Evolutionary conservation across 176 grass and related monocot species (phyloP).

Genomic region (Phoenix dactylifera): DNA sequence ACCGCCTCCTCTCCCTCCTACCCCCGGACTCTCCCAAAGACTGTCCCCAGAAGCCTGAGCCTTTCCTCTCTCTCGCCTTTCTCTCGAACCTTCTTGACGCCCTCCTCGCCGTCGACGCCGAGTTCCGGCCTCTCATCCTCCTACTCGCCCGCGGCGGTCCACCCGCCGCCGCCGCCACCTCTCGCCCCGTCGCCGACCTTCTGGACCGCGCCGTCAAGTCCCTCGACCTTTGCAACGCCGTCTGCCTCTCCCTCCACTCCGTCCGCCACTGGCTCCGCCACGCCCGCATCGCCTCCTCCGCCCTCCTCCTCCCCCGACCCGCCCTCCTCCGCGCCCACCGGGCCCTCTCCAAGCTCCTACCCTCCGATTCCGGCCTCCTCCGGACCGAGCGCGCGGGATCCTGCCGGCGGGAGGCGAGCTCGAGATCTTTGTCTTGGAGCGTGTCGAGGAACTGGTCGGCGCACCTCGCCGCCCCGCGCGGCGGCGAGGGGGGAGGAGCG

Average conservation of each 20-base stretch:
- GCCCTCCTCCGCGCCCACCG: constrained; percentile 62
- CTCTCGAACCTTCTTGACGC: constrained; percentile 77
- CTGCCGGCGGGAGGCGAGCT: too few relatives aligned
- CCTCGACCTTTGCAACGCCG: constrained; percentile 76
- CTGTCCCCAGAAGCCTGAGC: too few relatives aligned
- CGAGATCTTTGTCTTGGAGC: constrained; percentile 5
- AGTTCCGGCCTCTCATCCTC: constrained; percentile 44
- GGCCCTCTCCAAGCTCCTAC: constrained; percentile 50
- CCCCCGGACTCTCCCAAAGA: background rate
- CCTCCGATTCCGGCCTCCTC: background rate
- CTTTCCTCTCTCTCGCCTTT: constrained; percentile 51
- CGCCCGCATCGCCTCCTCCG: constrained; percentile 51
- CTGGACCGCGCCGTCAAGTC: constrained; percentile 69
- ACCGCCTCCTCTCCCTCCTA: constrained; percentile 40
- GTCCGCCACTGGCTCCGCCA: constrained; percentile 56
- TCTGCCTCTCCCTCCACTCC: constrained; percentile 55
- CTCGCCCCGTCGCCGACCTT: constrained; percentile 56
- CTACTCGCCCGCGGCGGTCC: background rate
- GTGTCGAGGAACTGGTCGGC: constrained; percentile 86
- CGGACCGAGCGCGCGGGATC: too few relatives aligned
- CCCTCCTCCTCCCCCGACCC: constrained; percentile 41
- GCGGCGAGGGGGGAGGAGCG: constrained; percentile 22
- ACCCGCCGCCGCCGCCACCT: constrained; percentile 15
- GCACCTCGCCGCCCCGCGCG: constrained; percentile 38
- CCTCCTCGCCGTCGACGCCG: constrained; percentile 41